Evolutionary conservation across 495 filamentous ascomycete species (phyloP), one percentile per base, ranked within the genome.

Genomic region (Physcia stellaris): DNA sequence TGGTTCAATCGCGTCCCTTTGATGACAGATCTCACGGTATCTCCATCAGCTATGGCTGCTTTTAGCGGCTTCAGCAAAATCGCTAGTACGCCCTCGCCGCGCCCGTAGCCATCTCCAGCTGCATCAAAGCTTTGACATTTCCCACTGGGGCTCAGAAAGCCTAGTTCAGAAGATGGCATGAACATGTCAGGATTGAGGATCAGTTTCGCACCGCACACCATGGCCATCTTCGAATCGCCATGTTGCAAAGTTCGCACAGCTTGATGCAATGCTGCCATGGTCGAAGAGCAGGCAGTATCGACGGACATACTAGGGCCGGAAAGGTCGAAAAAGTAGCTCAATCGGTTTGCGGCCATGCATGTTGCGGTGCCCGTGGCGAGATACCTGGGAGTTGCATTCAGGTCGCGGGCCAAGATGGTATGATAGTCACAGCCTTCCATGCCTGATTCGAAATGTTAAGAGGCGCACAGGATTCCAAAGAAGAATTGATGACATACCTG

Each of bases 21-120:
- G 40, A 81, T 71, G 16, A 80, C 60, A 12, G 68, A 69, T 30
- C 68, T 60, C 26, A 80, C 69, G 6, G 67, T 61, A 45, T 71
- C 66, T 17, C 60, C 61, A 43, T 69, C 66, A 2, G 45, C 47
- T 11, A 62, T 22, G 17, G 69, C 76, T 35, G 71, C 61, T 12
- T 55, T 52, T 11, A 77, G 56, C 4, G 55, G 60, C 53, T 78
- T 80, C 26, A 81, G 45, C 19, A 71, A 55, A 1, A 81, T 35
- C 33, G 63, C 61, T 22, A 58, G 65, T 30, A 68, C 57, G 6
- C 69, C 76, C 39, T 80, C 77, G n/a, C 66, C 77, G 17, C 73
- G 62, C 0, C 55, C 69, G 45, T 75, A 80, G 2, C 76, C 76
- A 39, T 71, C 66, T 20, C 67, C 76, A 19, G 56, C 45, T n/a